Conservation (phyloP, 108 stramenopile species). For the Schizochytrium sp. region DNA sequence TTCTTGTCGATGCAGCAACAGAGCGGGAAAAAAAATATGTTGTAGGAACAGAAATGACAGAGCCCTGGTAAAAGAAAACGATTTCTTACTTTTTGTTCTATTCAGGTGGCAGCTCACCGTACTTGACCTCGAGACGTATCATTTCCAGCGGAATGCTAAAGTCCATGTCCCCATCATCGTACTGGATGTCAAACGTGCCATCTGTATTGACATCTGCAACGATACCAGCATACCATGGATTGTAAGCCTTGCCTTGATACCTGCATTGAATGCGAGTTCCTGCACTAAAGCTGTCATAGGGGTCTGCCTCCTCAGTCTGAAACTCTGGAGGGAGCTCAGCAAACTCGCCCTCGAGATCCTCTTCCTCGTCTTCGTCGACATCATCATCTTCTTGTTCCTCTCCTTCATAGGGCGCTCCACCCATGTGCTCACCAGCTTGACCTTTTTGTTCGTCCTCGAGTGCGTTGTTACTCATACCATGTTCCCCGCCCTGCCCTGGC, state of each 20-base stretch:
- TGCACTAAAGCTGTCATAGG: not conserved
- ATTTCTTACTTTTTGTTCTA: not conserved
- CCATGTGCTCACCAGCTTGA: not conserved
- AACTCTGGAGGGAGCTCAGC: not conserved
- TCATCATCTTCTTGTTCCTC: not conserved
- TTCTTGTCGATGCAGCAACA: no score
- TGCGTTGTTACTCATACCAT: no score
- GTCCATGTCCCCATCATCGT: not conserved
- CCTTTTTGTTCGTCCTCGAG: not conserved
- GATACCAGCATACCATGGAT: not conserved
- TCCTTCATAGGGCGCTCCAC: no score
- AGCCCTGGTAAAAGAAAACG: not conserved
- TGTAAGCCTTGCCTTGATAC: not conserved
- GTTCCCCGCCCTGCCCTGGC: no score
- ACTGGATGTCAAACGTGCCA: not conserved
- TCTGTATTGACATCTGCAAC: not conserved
- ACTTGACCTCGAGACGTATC: not conserved
- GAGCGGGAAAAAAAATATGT: no score
- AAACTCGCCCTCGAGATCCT: no score
- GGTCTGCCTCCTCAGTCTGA: not conserved
- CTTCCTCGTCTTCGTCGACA: not conserved
- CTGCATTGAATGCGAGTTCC: not conserved
- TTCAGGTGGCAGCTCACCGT: not conserved
- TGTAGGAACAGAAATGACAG: not conserved
- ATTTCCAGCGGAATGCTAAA: not conserved